These are phyloP conservation scores for Fusarium palustre DNA, from an alignment of 2,329 filamentous ascomycete genomes.

Conservation along the genomic window DNA sequence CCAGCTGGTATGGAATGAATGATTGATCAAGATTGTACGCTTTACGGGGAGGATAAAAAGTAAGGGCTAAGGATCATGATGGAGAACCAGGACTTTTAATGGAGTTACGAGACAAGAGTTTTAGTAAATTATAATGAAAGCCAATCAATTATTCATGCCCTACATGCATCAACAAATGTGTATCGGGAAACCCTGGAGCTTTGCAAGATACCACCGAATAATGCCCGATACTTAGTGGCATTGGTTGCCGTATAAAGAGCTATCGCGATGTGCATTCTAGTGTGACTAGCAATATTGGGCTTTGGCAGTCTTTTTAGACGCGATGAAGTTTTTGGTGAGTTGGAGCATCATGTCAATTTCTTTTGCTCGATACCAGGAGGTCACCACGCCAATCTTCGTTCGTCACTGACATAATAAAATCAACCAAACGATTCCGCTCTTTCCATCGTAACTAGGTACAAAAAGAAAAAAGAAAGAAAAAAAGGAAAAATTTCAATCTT, in stretches of 20 bases:
- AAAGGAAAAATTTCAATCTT: neutral
- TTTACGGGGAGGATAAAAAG: neutral
- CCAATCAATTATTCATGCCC: accelerated
- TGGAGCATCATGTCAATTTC: too few species aligned
- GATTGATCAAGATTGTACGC: conserved; percentile 17
- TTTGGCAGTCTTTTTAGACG: too few species aligned
- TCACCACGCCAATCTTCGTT: neutral
- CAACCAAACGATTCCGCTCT: neutral
- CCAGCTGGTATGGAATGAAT: conserved; percentile 3
- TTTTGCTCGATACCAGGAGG: neutral
- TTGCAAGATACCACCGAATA: neutral
- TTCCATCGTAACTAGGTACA: neutral
- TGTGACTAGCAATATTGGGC: too few species aligned
- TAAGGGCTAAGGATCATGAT: neutral
- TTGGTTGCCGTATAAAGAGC: too few species aligned
- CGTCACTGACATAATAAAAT: too few species aligned
- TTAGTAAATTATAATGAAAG: neutral
- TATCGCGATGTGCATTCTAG: too few species aligned
- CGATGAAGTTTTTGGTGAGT: too few species aligned
- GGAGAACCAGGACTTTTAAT: neutral
- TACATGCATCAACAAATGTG: neutral
- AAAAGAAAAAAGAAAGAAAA: too few species aligned
- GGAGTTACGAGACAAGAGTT: neutral
- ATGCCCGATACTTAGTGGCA: too few species aligned
- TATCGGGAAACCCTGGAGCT: neutral